Percentiles rank a stretch among this genome's conserved stretches.
Conservation (phyloP, 2,329 filamentous ascomycete genomes). For the Hypomyces rosellus region DNA sequence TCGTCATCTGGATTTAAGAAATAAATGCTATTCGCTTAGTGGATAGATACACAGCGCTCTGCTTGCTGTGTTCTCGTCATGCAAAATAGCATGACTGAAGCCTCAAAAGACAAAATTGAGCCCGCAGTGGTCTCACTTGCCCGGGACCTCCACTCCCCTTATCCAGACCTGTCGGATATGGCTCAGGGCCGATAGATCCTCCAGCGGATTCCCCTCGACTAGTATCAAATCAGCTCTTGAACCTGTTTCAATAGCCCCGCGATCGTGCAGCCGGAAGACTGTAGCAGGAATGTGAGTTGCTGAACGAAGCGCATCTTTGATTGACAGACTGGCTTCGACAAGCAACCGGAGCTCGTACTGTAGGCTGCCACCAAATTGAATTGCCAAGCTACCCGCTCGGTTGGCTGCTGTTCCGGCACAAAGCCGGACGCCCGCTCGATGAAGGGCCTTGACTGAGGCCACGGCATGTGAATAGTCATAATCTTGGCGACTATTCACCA, state of each 20-base stretch:
- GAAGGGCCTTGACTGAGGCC: constrained; percentile 18
- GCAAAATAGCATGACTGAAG: no score
- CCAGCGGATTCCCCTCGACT: constrained; percentile 21
- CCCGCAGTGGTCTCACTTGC: background rate
- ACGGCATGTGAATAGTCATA: constrained; percentile 18
- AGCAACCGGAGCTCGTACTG: constrained; percentile 19
- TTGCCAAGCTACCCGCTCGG: constrained; percentile 7
- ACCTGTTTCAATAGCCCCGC: constrained; percentile 20
- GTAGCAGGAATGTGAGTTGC: constrained; percentile 16
- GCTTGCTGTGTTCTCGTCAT: no score
- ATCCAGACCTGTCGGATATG: constrained; percentile 23
- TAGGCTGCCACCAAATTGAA: constrained; percentile 15
- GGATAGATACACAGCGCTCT: no score
- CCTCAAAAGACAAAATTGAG: no score
- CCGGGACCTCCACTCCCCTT: constrained; percentile 16
- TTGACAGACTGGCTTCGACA: constrained; percentile 15
- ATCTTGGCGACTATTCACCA: background rate
- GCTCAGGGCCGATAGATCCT: constrained; percentile 21
- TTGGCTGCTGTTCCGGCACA: constrained; percentile 26
- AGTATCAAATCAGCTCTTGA: constrained; percentile 25
- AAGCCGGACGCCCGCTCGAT: constrained; percentile 23
- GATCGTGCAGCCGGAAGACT: constrained; percentile 19
- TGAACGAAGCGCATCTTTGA: constrained; percentile 15
- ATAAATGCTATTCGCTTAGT: no score
- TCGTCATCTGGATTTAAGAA: no score